A percentile compares a stretch with the other conserved stretches of the same genome.
These are phyloP conservation scores for Tremellales sp. DNA, from an alignment of 1,284 basidiomycete genomes.

Conservation along the genomic window DNA sequence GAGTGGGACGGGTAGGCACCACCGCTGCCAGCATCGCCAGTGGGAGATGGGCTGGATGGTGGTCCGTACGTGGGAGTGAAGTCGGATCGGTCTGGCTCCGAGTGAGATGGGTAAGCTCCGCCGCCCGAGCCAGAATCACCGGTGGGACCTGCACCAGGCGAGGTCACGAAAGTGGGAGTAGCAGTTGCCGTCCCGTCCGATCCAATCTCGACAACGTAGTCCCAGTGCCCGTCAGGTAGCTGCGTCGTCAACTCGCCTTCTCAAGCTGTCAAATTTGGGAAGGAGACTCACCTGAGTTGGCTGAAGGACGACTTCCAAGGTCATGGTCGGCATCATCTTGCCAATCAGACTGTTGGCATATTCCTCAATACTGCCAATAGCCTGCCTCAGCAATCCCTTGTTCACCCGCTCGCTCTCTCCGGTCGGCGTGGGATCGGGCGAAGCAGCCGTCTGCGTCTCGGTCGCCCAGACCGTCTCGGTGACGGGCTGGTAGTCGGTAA, in stretches of 20 bases:
- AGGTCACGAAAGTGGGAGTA: conserved; percentile 33
- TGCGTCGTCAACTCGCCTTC: conserved; percentile 1
- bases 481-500: not conserved
- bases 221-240: conserved; percentile 46
- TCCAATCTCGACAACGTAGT: conserved; percentile 45
- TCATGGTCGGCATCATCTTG: conserved; percentile 41
- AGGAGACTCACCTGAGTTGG: conserved; percentile 41
- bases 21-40: not conserved
- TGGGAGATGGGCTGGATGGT: not conserved
- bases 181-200: conserved; percentile 46
- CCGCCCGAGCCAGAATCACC: conserved; percentile 3
- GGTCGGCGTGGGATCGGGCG: not conserved
- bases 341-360: conserved; percentile 35
- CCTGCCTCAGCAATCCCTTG: conserved; percentile 4
- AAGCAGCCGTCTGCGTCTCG: not conserved
- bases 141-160: conserved; percentile 4
- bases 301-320: conserved; percentile 43
- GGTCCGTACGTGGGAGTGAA: conserved; percentile 3
- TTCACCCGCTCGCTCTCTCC: not conserved
- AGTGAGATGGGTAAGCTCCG: not conserved
- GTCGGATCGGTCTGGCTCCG: not conserved
- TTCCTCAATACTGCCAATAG: conserved; percentile 33
- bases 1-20: not conserved
- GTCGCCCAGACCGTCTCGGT: conserved; percentile 1
- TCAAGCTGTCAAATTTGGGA: not conserved